Evolutionary conservation across 129 eudicot species (phyloP).

Genomic region (Flaveria ramosissima): DNA sequence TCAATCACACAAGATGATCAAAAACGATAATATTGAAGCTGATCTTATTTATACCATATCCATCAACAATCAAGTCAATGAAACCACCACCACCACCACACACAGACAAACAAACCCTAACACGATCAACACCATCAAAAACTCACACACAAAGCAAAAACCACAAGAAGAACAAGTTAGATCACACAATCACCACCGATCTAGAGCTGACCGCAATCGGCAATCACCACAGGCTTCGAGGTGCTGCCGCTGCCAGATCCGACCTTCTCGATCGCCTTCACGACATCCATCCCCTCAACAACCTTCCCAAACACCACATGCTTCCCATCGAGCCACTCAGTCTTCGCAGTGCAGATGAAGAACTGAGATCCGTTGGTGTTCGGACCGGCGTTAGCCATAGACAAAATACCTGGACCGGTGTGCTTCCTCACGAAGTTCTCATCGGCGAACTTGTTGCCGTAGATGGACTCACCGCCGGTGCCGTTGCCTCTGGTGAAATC

Average conservation of each 20-base stretch:
- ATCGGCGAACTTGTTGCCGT: constrained; percentile 56
- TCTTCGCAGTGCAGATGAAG: constrained; percentile 61
- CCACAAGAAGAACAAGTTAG: background rate
- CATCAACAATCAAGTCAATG: constrained; percentile 21
- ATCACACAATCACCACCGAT: constrained; percentile 13
- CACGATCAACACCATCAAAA: background rate
- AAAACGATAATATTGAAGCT: background rate
- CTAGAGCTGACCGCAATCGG: constrained; percentile 63
- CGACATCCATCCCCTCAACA: constrained; percentile 58
- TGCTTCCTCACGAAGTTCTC: constrained; percentile 68
- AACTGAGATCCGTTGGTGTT: constrained; percentile 74
- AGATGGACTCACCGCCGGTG: constrained; percentile 77
- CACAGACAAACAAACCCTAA: constrained; percentile 18
- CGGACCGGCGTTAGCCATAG: constrained; percentile 71
- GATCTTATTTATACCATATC: constrained; percentile 23
- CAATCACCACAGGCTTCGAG: constrained; percentile 47
- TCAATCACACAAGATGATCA: background rate
- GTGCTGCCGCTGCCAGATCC: constrained; percentile 53
- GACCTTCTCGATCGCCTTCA: constrained; percentile 61
- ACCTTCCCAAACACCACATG: constrained; percentile 67
- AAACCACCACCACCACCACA: constrained; percentile 6
- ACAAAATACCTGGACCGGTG: constrained; percentile 63
- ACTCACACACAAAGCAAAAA: constrained; percentile 11
- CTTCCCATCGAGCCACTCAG: constrained; percentile 76
- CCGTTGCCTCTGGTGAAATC: constrained; percentile 73